These are phyloP conservation scores for Jackrogersella minutella DNA, from an alignment of 495 filamentous ascomycete species.

Conservation along the genomic window DNA sequence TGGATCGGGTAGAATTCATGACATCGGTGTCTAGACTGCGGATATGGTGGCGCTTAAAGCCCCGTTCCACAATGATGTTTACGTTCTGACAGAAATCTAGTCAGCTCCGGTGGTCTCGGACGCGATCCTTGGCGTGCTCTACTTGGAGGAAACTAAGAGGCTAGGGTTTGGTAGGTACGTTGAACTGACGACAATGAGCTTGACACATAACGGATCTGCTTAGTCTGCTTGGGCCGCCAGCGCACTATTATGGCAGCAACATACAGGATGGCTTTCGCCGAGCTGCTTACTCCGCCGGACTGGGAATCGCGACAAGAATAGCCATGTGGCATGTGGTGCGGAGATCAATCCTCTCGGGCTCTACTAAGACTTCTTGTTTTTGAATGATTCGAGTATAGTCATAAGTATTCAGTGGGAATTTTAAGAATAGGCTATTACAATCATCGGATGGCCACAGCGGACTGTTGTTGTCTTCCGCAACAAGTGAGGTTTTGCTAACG, in stretches of 20 bases:
- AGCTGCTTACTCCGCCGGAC: slow-evolving; percentile 1
- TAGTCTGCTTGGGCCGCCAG: not conserved
- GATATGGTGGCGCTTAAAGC: not conserved
- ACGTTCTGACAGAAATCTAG: not conserved
- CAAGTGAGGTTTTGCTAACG: slow-evolving; percentile 10
- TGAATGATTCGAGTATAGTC: slow-evolving; percentile 6
- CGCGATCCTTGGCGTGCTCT: not conserved
- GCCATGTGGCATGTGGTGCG: slow-evolving; percentile 23
- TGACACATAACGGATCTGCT: slow-evolving; percentile 2
- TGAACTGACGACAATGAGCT: slow-evolving; percentile 2
- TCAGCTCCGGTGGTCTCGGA: not conserved
- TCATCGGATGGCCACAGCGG: slow-evolving; percentile 9
- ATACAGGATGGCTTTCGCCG: not conserved
- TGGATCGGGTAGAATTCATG: not conserved
- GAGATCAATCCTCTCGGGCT: slow-evolving; percentile 8
- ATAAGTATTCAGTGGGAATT: not conserved
- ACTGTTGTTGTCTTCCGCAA: slow-evolving; percentile 2
- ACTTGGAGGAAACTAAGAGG: not conserved
- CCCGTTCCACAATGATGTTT: slow-evolving; percentile 1
- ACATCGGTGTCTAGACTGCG: not conserved
- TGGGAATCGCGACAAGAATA: slow-evolving; percentile 3
- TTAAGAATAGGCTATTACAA: slow-evolving; percentile 34
- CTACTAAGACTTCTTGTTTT: not conserved
- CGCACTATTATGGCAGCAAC: not conserved
- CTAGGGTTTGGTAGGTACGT: slow-evolving; percentile 3